Evolutionary conservation across 1,139 yeast species (phyloP), one percentile per base, ranked within the genome.

Genomic region (Debaryomyces singareniensis): DNA sequence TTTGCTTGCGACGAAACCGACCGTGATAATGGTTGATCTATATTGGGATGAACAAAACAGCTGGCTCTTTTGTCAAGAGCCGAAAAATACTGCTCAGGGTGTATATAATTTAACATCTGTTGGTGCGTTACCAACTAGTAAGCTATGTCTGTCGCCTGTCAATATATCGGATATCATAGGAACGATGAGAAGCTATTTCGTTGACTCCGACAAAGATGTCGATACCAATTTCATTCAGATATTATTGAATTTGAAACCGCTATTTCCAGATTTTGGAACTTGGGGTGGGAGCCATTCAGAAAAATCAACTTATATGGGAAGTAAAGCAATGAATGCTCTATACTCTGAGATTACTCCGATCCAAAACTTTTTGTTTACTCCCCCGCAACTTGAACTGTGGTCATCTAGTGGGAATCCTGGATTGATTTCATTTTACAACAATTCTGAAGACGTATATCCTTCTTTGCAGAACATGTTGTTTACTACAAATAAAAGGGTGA

Each of bases 11-110:
- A 52, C 57, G 2, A 91, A 91, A 0, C 60, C 71, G 7, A 70
- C 71, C 35, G 53, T 70, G 1, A 47, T 80, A 15, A 58, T 69
- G 35, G 33, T 86, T 9, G 93, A 86, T 47, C 43, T 84, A 12
- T 84, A 78, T 52, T 79, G 81, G 73, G 77, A 77, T 47, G 71
- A 71, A 34, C 51, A 53, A 18, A 55, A 61, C 5, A 58, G 53
- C 35, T 79, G 94, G 78, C 84, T 79, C 43, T 47, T 83, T n/a
- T 83, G 94, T 45, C 91, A 91, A 0, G 68, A 61, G 1, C 68
- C 68, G 2, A 51, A 18, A 7, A n/a, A n/a, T n/a, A n/a, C n/a
- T n/a, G n/a, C n/a, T n/a, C n/a, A n/a, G n/a, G n/a, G n/a, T n/a
- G n/a, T n/a, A n/a, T n/a, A n/a, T n/a, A n/a, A n/a, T n/a, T n/a